Conservation (phyloP, 169 alveolate genomes). For the Perkinsus olseni region DNA sequence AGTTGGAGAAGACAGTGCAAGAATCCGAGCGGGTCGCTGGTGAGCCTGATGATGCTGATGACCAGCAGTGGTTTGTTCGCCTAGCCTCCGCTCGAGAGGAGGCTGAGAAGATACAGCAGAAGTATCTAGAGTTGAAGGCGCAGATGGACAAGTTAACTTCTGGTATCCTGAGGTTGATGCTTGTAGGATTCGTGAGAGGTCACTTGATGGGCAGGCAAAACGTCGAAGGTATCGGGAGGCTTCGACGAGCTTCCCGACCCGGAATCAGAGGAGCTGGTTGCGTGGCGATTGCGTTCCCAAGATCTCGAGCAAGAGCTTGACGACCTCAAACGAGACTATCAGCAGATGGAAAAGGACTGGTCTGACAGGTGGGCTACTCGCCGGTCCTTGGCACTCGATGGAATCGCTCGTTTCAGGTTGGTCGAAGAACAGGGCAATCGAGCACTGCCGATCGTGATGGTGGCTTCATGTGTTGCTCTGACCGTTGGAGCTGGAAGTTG, state of each 20-base stretch:
- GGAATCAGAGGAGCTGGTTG: neutral
- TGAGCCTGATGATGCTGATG: neutral
- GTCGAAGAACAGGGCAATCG: neutral
- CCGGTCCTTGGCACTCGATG: neutral
- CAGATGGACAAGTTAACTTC: neutral
- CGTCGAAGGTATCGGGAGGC: neutral
- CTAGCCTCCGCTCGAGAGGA: neutral
- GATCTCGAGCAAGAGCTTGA: neutral
- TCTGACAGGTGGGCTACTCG: neutral
- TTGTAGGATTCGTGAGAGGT: too few relatives aligned
- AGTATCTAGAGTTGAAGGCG: neutral
- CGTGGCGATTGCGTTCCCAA: neutral
- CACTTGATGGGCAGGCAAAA: too few relatives aligned
- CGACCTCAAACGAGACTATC: neutral
- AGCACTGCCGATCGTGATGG: neutral
- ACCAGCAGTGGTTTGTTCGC: neutral
- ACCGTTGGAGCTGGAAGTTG: neutral
- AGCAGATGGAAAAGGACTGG: neutral
- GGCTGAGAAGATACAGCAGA: neutral
- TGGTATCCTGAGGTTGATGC: too few relatives aligned
- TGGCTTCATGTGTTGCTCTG: neutral
- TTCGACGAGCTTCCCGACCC: neutral
- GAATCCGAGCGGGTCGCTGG: neutral
- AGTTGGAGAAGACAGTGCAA: neutral
- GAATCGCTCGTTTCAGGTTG: neutral